Percentiles rank a stretch among this genome's conserved stretches.
Conservation (phyloP, 106 monocot species). For the Dendrobium chrysotoxum region DNA sequence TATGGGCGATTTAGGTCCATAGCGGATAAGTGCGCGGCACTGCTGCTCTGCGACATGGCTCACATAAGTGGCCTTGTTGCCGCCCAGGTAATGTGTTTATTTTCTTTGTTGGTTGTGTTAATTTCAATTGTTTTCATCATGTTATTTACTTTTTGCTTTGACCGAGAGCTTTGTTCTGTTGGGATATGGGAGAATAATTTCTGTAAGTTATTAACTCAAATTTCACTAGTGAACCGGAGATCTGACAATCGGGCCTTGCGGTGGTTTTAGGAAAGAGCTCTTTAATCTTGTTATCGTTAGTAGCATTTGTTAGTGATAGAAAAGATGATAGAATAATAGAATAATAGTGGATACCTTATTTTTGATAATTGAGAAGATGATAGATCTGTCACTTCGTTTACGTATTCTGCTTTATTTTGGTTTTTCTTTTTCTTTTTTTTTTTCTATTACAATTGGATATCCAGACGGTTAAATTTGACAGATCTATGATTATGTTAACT, state of each 20-base stretch:
- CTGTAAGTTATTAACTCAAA: background rate
- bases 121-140: background rate
- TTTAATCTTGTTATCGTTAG: background rate
- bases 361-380: background rate
- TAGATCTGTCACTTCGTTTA: background rate
- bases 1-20: conserved; percentile 51
- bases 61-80: conserved; percentile 87
- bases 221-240: background rate
- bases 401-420: too few species aligned
- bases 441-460: background rate
- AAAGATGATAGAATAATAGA: background rate
- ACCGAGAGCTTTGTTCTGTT: background rate
- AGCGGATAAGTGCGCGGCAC: conserved; percentile 65
- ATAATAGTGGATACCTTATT: background rate
- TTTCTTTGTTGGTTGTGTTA: background rate
- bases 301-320: background rate
- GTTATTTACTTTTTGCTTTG: background rate
- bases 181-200: background rate
- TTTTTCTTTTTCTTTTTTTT: too few species aligned
- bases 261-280: background rate
- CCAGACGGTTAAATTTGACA: background rate
- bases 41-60: conserved; percentile 87
- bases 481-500: background rate
- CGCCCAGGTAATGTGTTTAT: conserved; percentile 51
- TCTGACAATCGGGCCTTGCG: background rate